Percentiles rank a stretch among this genome's conserved stretches.
phyloP scores from a whole-genome alignment of 352 stramenopile genomes.

The Globisporangium paroecandrum region DNA sequence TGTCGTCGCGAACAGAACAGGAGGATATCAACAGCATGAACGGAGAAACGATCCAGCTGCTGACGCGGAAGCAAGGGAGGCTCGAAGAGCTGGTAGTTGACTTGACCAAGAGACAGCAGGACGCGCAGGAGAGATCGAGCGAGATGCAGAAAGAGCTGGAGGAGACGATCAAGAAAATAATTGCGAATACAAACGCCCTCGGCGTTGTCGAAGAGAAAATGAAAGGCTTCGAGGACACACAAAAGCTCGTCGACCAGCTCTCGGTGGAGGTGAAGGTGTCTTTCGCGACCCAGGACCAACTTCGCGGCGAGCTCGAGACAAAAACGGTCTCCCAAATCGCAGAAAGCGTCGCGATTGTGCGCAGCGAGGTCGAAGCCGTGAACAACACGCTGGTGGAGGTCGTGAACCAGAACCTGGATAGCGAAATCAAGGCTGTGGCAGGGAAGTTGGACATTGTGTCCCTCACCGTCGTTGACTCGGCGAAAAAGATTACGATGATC shows the following conservation, averaged over 20 bases:
- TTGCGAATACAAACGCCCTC: conserved; percentile 34
- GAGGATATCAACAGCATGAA: conserved; percentile 82
- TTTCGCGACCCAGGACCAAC: conserved; percentile 33
- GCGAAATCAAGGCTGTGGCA: conserved; percentile 47
- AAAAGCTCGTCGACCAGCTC: conserved; percentile 39
- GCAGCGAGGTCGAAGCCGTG: conserved; percentile 46
- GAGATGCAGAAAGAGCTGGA: conserved; percentile 45
- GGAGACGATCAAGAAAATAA: conserved; percentile 53
- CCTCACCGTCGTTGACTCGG: conserved; percentile 46
- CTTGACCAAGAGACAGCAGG: conserved; percentile 45
- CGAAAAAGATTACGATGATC: conserved; percentile 52
- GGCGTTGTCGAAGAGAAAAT: conserved; percentile 52
- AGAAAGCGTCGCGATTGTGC: conserved; percentile 44
- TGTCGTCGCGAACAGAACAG: conserved; percentile 59
- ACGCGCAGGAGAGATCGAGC: conserved; percentile 28
- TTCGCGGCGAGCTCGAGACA: conserved; percentile 52
- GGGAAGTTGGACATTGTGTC: conserved; percentile 53
- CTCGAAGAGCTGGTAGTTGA: conserved; percentile 62
- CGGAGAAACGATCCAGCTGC: conserved; percentile 55
- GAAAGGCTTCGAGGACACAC: conserved; percentile 53
- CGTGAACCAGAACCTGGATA: conserved; percentile 55
- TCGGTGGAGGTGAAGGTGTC: conserved; percentile 39
- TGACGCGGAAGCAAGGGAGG: conserved; percentile 47
- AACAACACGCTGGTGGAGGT: conserved; percentile 50
- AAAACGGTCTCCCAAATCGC: conserved; percentile 51